Base-by-base conservation (phyloP, 2,329 filamentous ascomycete species). In the Drechslerella stenobrocha region DNA sequence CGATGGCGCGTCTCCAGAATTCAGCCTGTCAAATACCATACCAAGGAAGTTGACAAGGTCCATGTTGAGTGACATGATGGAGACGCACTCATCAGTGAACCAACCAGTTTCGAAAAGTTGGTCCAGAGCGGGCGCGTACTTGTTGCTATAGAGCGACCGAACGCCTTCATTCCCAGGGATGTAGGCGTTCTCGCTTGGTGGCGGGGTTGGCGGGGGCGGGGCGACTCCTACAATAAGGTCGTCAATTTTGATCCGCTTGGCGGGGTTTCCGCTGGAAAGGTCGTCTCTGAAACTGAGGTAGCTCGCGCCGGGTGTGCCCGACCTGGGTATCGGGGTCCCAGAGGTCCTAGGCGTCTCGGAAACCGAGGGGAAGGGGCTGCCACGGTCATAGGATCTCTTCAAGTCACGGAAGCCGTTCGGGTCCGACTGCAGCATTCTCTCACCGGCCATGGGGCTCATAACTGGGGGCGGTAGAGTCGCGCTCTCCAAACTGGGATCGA, bases 71-170 rank as follows among this genome's bases (percentile, higher is more conserved):
- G 84, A 77, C n/a, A 79, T 74, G 74, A 77, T 78, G 35, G 77
- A 67, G 34, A 80, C 80, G 47, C 78, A 76, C 56, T 77, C 77
- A 32, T 80, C 79, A 65, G 79, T 83, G 77, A 89, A 96, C 91
- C 91, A 97, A 24, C 81, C 82, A 4, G 89, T 88, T 76, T 96
- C 91, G 70, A 95, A 82, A 70, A 93, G 86, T 50, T 82, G 82
- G 76, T 89, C 86, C 46, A 93, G 82, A 5, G 85, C 87, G 1
- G 82, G 82, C 2, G 86, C 87, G 75, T 93, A 95, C 70, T 90
- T 85, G 71, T 87, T 86, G 72, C 83, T 82, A 76, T 88, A 95
- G 13, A 92, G 78, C 69, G 82, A 82, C 70, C 84, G 85, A 63
- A 90, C 84, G 74, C 90, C 86, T 72, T 85, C 83, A 50, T 88